These are phyloP conservation scores for Leccinum boreale DNA, from an alignment of 768 basidiomycete species.

Conservation along the genomic window DNA sequence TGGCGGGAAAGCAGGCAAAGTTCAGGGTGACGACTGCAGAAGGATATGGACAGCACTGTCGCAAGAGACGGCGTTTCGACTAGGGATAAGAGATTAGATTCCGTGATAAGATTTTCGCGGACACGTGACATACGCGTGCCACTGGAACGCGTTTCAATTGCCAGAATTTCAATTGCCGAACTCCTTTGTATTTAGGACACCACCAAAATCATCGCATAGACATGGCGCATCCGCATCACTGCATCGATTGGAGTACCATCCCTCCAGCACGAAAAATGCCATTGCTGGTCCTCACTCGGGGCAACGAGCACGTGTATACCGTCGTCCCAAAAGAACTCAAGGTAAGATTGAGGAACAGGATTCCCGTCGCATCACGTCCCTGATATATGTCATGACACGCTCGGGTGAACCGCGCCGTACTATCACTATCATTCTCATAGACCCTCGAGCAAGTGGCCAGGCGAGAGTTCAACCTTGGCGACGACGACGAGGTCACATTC, in stretches of 20 bases:
- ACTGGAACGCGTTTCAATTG: conserved; percentile 2
- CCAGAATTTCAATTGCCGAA: not conserved
- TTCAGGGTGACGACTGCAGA: conserved; percentile 5
- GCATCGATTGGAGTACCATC: conserved; percentile 21
- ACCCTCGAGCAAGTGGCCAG: conserved; percentile 14
- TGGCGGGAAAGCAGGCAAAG: not conserved
- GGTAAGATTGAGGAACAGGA: conserved; percentile 2
- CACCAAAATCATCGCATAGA: not conserved
- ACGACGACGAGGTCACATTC: conserved; percentile 8
- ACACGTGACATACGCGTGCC: conserved; percentile 12
- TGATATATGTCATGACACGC: not conserved
- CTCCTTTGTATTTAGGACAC: not conserved
- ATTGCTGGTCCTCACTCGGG: conserved; percentile 17
- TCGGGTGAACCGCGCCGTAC: not conserved
- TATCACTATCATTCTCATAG: conserved; percentile 1
- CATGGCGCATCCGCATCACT: conserved; percentile 28
- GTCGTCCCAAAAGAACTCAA: conserved; percentile 15
- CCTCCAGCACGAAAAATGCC: conserved; percentile 22
- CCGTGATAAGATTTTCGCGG: not conserved
- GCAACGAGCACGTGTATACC: conserved; percentile 18
- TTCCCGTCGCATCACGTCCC: not conserved
- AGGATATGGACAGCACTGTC: not conserved
- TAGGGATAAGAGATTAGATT: not conserved
- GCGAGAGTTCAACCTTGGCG: conserved; percentile 20
- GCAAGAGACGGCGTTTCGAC: not conserved